A percentile compares a stretch with the other conserved stretches of the same genome.
Conservation (phyloP, 2,329 filamentous ascomycete species). For the Kalaharituber pfeilii region DNA sequence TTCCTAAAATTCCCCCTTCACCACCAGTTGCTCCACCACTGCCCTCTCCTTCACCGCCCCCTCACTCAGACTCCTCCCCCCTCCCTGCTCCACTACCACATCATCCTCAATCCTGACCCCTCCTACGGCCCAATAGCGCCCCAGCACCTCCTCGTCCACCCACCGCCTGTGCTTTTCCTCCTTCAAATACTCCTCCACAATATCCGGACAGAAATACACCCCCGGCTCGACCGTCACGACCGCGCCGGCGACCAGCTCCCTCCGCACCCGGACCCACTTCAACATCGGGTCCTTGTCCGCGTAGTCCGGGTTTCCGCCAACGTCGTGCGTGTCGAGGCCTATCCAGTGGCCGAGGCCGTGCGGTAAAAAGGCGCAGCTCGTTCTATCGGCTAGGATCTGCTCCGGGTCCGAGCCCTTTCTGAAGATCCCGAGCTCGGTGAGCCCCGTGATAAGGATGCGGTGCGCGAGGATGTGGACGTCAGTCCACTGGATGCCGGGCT, state of each 20-base stretch:
- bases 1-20: not conserved
- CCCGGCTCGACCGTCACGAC: slow-evolving; percentile 94
- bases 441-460: slow-evolving; percentile 60
- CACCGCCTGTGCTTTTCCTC: slow-evolving; percentile 55
- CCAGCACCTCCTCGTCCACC: slow-evolving; percentile 55
- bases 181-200: slow-evolving; percentile 62
- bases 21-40: slow-evolving; percentile 39
- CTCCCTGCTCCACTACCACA: slow-evolving; percentile 6
- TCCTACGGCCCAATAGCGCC: slow-evolving; percentile 67
- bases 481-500: slow-evolving; percentile 61
- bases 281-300: slow-evolving; percentile 70
- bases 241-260: slow-evolving; percentile 54
- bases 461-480: slow-evolving; percentile 67
- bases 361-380: slow-evolving; percentile 81
- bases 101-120: slow-evolving; percentile 39
- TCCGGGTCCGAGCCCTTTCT: slow-evolving; percentile 40
- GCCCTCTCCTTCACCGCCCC: slow-evolving; percentile 50
- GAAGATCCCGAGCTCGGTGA: slow-evolving; percentile 59
- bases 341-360: slow-evolving; percentile 84
- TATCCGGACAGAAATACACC: slow-evolving; percentile 80
- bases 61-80: slow-evolving; percentile 34
- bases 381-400: slow-evolving; percentile 59
- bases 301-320: slow-evolving; percentile 57
- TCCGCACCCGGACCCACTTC: slow-evolving; percentile 65
- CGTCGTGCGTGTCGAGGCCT: slow-evolving; percentile 85